phyloP scores from a whole-genome alignment of 1,284 basidiomycete genomes.

The Ceratobasidium sp. region DNA sequence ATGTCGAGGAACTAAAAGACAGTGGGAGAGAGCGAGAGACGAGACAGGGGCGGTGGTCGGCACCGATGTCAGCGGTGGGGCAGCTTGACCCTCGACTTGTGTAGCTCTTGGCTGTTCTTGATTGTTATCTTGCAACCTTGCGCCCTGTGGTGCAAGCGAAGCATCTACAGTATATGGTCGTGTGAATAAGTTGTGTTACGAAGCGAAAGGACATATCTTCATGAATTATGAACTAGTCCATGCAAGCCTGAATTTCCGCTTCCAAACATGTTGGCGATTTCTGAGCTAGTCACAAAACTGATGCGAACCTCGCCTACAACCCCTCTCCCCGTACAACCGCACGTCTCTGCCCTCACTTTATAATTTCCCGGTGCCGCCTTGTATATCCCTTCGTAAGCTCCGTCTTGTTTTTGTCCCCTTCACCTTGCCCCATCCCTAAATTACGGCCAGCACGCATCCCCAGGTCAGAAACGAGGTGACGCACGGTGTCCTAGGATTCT shows the following conservation, averaged over 20 bases:
- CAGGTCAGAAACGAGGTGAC: neutral
- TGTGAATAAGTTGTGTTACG: too few species aligned
- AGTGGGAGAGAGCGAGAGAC: constrained; percentile 1
- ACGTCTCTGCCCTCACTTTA: constrained; percentile 47
- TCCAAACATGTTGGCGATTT: too few species aligned
- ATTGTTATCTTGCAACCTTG: too few species aligned
- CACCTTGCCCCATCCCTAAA: constrained; percentile 49
- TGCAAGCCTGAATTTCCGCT: too few species aligned
- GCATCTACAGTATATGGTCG: too few species aligned
- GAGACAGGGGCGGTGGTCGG: constrained; percentile 34
- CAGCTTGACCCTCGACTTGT: too few species aligned
- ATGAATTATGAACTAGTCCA: too few species aligned
- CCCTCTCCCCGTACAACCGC: constrained; percentile 41
- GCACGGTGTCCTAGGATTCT: constrained; percentile 51
- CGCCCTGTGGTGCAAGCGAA: too few species aligned
- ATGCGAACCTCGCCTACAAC: neutral
- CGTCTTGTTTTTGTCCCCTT: constrained; percentile 48
- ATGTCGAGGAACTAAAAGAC: neutral
- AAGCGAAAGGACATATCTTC: too few species aligned
- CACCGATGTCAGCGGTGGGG: too few species aligned
- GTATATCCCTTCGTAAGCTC: constrained; percentile 51
- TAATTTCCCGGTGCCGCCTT: constrained; percentile 50
- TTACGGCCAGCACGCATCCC: neutral
- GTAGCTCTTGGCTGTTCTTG: too few species aligned
- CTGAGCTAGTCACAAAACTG: neutral